phyloP scores from a whole-genome alignment of 1,139 yeast species.

The Meyerozyma athensensis region DNA sequence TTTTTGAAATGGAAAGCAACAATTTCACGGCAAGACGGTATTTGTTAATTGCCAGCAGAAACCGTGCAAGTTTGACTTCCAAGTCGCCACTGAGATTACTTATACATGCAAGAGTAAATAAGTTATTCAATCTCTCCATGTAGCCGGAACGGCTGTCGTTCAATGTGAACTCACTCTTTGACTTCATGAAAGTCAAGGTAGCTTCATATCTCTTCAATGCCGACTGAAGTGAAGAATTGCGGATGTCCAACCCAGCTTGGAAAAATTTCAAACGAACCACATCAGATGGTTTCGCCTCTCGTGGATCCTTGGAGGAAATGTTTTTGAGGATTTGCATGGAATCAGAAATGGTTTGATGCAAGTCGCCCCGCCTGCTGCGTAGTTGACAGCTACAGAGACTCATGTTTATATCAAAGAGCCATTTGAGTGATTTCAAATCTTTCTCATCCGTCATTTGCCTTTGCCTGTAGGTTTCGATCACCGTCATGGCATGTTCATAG shows the following conservation, averaged over 20 bases:
- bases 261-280: constrained; percentile 25
- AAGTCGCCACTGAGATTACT: constrained; percentile 21
- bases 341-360: neutral
- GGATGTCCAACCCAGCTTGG: constrained; percentile 25
- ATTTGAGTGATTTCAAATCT: too few species aligned
- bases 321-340: neutral
- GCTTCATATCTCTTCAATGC: constrained; percentile 22
- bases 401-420: too few species aligned
- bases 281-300: constrained; percentile 9
- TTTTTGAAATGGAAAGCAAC: constrained; percentile 37
- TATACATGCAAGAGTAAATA: constrained; percentile 38
- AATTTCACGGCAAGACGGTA: constrained; percentile 38
- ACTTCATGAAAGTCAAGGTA: constrained; percentile 19
- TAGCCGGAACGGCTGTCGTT: constrained; percentile 16
- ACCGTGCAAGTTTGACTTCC: constrained; percentile 13
- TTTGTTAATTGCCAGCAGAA: constrained; percentile 23
- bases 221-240: constrained; percentile 11
- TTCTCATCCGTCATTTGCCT: too few species aligned
- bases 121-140: constrained; percentile 24
- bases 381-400: too few species aligned
- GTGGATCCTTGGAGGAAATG: neutral
- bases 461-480: too few species aligned
- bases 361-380: too few species aligned
- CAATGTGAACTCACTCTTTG: constrained; percentile 28
- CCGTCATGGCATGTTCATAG: neutral